Evolutionary conservation across 805 yeast genomes (phyloP).

Genomic region (Metschnikowia borealis): DNA sequence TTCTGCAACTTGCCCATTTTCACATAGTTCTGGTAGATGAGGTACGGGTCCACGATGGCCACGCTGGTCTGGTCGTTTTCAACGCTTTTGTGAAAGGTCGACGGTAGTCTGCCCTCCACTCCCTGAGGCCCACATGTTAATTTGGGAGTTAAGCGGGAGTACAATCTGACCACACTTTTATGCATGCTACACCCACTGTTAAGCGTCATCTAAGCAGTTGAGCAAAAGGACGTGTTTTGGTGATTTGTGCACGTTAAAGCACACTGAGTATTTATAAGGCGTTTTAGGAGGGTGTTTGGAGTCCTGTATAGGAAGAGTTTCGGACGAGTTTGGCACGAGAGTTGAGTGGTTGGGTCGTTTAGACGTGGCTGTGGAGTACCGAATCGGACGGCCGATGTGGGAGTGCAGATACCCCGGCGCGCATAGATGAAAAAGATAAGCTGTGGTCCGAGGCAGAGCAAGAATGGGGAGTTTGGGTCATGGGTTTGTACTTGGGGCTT

Average conservation of each 20-base stretch:
- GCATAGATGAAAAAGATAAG: slow-evolving; percentile 5
- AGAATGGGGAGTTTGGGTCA: too few relatives aligned
- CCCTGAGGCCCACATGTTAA: slow-evolving; percentile 32
- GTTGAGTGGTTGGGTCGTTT: too few relatives aligned
- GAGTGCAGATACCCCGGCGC: background rate
- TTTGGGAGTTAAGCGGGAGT: background rate
- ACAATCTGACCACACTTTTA: background rate
- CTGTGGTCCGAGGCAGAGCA: background rate
- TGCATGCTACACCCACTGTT: too few relatives aligned
- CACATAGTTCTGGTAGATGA: slow-evolving; percentile 52
- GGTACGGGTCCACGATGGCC: slow-evolving; percentile 60
- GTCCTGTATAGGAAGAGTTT: background rate
- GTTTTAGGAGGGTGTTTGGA: too few relatives aligned
- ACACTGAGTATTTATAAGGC: too few relatives aligned
- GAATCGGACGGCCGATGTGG: background rate
- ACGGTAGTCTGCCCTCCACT: slow-evolving; percentile 36
- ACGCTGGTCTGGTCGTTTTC: slow-evolving; percentile 12
- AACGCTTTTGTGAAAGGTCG: background rate
- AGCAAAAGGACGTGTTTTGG: too few relatives aligned
- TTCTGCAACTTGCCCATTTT: slow-evolving; percentile 46
- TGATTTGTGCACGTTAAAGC: too few relatives aligned
- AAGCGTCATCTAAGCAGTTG: too few relatives aligned
- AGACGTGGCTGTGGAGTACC: background rate
- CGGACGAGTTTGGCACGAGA: too few relatives aligned
- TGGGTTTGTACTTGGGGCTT: too few relatives aligned